These are phyloP conservation scores for Thecamonas trahens DNA, from an alignment of 78 protist species.

Conservation along the genomic window DNA sequence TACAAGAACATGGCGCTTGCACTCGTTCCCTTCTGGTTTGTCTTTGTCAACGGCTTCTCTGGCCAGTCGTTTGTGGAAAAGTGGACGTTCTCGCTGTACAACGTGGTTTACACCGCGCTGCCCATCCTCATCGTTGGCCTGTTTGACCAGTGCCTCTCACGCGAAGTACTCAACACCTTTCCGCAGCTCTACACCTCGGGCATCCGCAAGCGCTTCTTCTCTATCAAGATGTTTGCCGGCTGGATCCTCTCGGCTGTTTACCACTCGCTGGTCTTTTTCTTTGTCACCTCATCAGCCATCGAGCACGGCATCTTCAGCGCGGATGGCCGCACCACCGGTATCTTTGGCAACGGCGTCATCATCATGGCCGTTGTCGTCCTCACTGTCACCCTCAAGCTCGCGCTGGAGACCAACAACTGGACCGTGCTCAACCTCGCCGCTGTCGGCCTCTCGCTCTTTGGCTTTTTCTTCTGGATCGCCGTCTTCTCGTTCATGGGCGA, in stretches of 20 bases:
- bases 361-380: background rate
- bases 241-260: constrained; percentile 21
- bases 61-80: constrained; percentile 24
- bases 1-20: constrained; percentile 74
- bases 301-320: background rate
- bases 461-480: background rate
- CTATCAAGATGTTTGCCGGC: background rate
- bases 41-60: constrained; percentile 27
- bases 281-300: background rate
- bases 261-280: constrained; percentile 5
- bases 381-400: constrained; percentile 40
- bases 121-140: constrained; percentile 59
- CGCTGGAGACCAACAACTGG: constrained; percentile 20
- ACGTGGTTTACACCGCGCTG: constrained; percentile 44
- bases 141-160: constrained; percentile 44
- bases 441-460: background rate
- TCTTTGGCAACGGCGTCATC: background rate
- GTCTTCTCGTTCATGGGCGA: background rate
- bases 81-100: constrained; percentile 49
- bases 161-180: background rate
- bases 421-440: background rate
- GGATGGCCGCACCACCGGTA: background rate
- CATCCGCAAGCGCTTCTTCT: background rate
- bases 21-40: constrained; percentile 13
- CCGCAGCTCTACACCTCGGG: constrained; percentile 32